phyloP scores from a whole-genome alignment of 2,329 filamentous ascomycete species.

The Pseudogymnoascus pannorum region DNA sequence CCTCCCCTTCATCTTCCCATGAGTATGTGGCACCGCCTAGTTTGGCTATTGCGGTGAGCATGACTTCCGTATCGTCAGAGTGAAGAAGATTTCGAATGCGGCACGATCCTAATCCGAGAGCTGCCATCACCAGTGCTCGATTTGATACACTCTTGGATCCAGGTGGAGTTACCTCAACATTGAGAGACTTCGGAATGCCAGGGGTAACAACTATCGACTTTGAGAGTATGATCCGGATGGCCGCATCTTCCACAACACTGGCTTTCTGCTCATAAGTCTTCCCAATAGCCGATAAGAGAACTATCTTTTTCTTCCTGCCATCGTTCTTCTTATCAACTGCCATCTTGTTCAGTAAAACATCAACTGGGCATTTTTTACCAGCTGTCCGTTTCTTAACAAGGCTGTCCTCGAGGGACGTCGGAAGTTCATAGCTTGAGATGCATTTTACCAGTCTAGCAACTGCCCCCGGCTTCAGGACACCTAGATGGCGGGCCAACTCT shows the following conservation, averaged over 20 bases:
- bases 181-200: conserved; percentile 57
- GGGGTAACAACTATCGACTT: conserved; percentile 68
- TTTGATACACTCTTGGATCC: conserved; percentile 98
- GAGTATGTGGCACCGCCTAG: conserved; percentile 81
- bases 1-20: conserved; percentile 92
- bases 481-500: conserved; percentile 82
- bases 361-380: conserved; percentile 79
- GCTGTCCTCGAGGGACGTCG: conserved; percentile 77
- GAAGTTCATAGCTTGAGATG: conserved; percentile 86
- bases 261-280: conserved; percentile 81
- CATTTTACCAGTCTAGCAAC: conserved; percentile 88
- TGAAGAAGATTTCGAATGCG: conserved; percentile 88
- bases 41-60: conserved; percentile 84
- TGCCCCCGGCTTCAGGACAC: conserved; percentile 75
- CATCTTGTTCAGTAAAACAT: conserved; percentile 85
- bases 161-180: conserved; percentile 75
- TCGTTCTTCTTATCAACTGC: conserved; percentile 98
- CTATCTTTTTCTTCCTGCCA: conserved; percentile 90
- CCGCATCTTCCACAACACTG: conserved; percentile 77
- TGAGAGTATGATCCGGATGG: conserved; percentile 77
- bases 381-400: conserved; percentile 74
- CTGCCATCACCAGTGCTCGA: conserved; percentile 85
- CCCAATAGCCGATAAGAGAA: conserved; percentile 84
- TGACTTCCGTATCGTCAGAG: conserved; percentile 94
- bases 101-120: conserved; percentile 77